Evolutionary conservation across 345 rosid genomes (phyloP), one percentile per base, ranked within the genome.

Genomic region (Eucalyptus dawsonii): DNA sequence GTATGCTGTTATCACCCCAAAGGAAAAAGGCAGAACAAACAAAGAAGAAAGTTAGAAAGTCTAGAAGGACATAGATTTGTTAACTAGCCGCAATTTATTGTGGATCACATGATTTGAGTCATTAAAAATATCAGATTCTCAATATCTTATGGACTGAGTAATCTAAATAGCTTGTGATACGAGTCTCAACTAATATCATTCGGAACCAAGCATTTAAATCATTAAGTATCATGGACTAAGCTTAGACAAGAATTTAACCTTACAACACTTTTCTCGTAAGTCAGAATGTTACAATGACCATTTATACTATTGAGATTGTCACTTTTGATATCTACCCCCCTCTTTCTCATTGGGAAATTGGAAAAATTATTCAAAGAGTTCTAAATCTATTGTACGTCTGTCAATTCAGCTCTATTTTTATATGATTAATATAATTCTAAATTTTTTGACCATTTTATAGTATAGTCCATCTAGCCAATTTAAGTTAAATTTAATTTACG

Each of bases 331-430:
- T 51, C 22, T 51, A 17, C 2, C 56, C 54, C 16, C 9, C 22
- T 51, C 56, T 51, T 51, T 51, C 9, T 17, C 9, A 3, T 51
- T 2, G 4, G 56, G 56, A 51, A 51, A 17, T 51, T 51, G 9
- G 9, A 51, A 51, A 51, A 51, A 51, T 7, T 51, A 51, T 51
- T 51, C 22, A 51, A 51, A 51, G 22, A 51, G 9, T 51, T 51
- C 2, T 17, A 51, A 7, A 17, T 51, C 9, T 51, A 17, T 51
- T 51, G 9, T 17, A 17, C 1, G 1, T 7, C 22, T 51, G 0
- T 50, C 53, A 50, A 50, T 50, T 17, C 4, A 51, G 22, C 19
- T 5, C 37, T 69, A 69, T 69, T 72, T 72, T 11, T 6, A 19
- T 37, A 3, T 37, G 37, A 12, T 6, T 6, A 34, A 34, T 34